phyloP scores from a whole-genome alignment of 306 rosid species.

The Vigna unguiculata region DNA sequence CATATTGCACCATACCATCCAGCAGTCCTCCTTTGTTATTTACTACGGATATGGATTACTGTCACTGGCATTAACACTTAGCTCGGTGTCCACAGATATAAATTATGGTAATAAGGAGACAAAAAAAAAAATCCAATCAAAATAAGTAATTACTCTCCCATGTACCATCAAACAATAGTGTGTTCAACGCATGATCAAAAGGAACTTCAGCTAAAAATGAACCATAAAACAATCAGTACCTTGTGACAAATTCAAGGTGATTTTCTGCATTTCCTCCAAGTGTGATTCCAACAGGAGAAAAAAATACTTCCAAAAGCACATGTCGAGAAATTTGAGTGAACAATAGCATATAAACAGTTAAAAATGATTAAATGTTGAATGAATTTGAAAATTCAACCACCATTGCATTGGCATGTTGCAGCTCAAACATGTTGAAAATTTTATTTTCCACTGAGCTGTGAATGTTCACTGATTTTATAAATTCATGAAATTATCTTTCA shows the following conservation, averaged over 20 bases:
- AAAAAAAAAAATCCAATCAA: neutral
- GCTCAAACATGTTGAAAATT: conserved; percentile 1
- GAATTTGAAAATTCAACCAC: neutral
- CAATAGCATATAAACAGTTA: conserved; percentile 9
- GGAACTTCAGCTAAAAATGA: conserved; percentile 9
- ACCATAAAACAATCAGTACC: neutral
- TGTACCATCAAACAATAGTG: neutral
- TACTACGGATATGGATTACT: conserved; percentile 29
- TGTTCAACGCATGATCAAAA: conserved; percentile 12
- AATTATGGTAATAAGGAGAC: neutral
- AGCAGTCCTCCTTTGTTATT: conserved; percentile 13
- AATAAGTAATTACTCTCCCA: conserved; percentile 4
- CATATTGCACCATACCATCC: conserved; percentile 11
- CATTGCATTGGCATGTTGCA: conserved; percentile 1
- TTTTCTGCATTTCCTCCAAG: conserved; percentile 10
- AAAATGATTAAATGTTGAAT: conserved; percentile 21
- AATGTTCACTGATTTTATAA: conserved; percentile 1
- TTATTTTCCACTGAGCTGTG: conserved; percentile 19
- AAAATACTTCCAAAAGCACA: conserved; percentile 8
- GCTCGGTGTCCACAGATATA: neutral
- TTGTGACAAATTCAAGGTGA: neutral
- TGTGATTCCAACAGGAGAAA: neutral
- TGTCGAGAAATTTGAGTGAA: neutral
- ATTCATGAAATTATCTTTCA: neutral
- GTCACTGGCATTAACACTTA: conserved; percentile 26